A percentile compares a stretch with the other conserved stretches of the same genome.
Evolutionary conservation across 257 asterid genomes (phyloP).

Genomic region (Jasminum sambac): DNA sequence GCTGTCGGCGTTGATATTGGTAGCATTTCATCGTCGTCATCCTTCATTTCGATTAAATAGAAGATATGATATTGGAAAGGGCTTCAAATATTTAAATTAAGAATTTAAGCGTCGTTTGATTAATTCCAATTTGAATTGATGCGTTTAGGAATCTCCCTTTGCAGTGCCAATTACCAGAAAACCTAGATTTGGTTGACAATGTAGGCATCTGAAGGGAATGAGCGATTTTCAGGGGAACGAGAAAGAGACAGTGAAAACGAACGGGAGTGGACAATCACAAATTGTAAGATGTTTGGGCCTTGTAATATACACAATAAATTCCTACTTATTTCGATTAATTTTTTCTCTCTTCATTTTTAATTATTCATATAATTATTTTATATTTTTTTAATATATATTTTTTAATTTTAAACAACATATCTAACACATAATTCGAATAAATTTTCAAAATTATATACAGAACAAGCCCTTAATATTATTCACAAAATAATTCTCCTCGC

Average conservation of each 20-base stretch:
- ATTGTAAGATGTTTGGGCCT: too few species aligned
- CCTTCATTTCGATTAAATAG: constrained; percentile 43
- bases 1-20: constrained; percentile 80
- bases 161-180: not conserved
- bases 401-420: too few species aligned
- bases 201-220: not conserved
- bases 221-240: not conserved
- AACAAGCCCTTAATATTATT: too few species aligned
- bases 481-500: too few species aligned
- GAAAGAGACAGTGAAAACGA: not conserved
- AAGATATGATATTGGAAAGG: not conserved
- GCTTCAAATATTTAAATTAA: not conserved
- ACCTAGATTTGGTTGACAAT: not conserved
- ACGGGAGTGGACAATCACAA: too few species aligned
- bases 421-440: too few species aligned
- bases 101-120: not conserved
- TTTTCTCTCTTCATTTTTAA: too few species aligned
- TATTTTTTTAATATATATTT: too few species aligned
- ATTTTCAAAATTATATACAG: too few species aligned
- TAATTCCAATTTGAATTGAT: not conserved
- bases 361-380: too few species aligned
- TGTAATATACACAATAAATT: too few species aligned
- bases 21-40: constrained; percentile 60
- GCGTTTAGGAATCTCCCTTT: not conserved
- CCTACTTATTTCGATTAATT: too few species aligned